A percentile compares a stretch with the other conserved stretches of the same genome.
phyloP scores from a whole-genome alignment of 176 grass and related monocot species.

The Bromus sterilis region DNA sequence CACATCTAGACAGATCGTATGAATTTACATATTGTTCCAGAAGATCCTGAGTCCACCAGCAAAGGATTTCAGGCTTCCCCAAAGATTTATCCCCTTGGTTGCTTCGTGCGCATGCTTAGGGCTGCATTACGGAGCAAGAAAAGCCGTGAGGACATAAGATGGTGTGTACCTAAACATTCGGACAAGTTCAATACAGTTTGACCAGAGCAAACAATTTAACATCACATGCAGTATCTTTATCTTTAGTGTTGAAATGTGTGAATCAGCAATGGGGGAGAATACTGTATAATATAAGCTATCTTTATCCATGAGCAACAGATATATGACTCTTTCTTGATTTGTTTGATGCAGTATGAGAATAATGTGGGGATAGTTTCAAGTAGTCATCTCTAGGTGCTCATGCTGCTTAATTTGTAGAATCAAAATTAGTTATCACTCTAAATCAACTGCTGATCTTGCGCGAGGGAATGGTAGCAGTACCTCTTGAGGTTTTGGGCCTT shows the following conservation, averaged over 20 bases:
- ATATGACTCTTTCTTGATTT: neutral
- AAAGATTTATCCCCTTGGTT: slow-evolving; percentile 2
- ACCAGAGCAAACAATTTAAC: neutral
- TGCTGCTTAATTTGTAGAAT: neutral
- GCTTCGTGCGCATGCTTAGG: slow-evolving; percentile 4
- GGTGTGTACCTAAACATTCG: neutral
- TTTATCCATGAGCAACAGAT: neutral
- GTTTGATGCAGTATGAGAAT: neutral
- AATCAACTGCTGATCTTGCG: neutral
- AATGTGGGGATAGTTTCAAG: neutral
- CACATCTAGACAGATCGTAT: neutral
- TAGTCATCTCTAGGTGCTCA: neutral
- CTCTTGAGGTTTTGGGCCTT: slow-evolving; percentile 9
- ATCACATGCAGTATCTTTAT: neutral
- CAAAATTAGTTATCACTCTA: neutral
- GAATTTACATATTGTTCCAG: slow-evolving; percentile 32
- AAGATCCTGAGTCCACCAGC: slow-evolving; percentile 13
- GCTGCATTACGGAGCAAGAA: slow-evolving; percentile 19
- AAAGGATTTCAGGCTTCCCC: slow-evolving; percentile 44
- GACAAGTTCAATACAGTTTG: neutral
- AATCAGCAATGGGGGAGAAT: neutral
- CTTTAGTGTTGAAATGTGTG: neutral
- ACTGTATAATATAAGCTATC: neutral
- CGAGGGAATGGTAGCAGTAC: slow-evolving; percentile 13
- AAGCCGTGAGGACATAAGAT: neutral